Evolutionary conservation across 768 basidiomycete species (phyloP).

Genomic region (Russula compacta): DNA sequence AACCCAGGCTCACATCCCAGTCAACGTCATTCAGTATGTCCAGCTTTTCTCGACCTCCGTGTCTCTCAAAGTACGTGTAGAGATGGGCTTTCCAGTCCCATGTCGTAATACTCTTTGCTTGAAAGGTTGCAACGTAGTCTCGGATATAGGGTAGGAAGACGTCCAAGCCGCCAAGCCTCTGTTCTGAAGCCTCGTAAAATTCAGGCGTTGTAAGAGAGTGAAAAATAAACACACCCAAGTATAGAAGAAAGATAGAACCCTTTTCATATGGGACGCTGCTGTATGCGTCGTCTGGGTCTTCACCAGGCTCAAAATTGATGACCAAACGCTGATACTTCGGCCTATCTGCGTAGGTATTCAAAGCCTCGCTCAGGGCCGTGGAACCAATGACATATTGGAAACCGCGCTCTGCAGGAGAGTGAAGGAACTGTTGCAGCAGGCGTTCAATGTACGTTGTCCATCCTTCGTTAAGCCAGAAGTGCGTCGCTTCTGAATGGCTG

Average conservation of each 20-base stretch:
- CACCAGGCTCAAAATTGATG: constrained; percentile 60
- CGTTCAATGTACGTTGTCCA: constrained; percentile 95
- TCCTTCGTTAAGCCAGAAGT: constrained; percentile 89
- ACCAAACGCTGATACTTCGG: constrained; percentile 77
- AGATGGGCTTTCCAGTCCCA: constrained; percentile 77
- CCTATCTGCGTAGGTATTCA: constrained; percentile 47
- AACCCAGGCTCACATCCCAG: constrained; percentile 56
- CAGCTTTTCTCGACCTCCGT: constrained; percentile 53
- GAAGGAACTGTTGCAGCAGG: constrained; percentile 56
- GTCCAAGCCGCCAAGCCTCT: constrained; percentile 70
- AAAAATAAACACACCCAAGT: constrained; percentile 52
- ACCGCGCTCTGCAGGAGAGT: constrained; percentile 67
- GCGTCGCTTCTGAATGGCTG: constrained; percentile 61
- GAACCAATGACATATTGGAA: constrained; percentile 74
- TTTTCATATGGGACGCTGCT: constrained; percentile 76
- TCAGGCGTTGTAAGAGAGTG: not conserved
- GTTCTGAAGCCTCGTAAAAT: constrained; percentile 34
- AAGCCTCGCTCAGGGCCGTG: constrained; percentile 61
- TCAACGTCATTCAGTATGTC: constrained; percentile 58
- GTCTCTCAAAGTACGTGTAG: constrained; percentile 53
- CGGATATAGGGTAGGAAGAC: constrained; percentile 77
- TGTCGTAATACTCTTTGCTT: constrained; percentile 76
- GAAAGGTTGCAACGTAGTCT: constrained; percentile 75
- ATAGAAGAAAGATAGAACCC: constrained; percentile 80
- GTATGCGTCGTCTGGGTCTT: constrained; percentile 76